Evolutionary conservation across 2,329 filamentous ascomycete genomes (phyloP).

Genomic region (Fusarium vanettenii): DNA sequence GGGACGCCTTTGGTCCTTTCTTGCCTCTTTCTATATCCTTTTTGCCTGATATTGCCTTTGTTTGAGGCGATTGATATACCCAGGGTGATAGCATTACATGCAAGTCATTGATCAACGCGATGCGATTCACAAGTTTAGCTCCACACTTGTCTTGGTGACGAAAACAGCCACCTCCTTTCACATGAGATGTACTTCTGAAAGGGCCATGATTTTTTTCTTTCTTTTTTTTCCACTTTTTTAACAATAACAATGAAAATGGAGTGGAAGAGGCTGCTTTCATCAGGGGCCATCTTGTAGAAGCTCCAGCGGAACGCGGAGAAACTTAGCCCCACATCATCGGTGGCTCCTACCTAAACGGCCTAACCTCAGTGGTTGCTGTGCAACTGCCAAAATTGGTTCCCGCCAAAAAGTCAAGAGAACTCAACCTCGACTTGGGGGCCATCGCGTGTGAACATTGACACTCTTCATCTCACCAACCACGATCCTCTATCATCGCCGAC

Average conservation of each 20-base stretch:
- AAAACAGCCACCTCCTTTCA: background rate
- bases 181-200: background rate
- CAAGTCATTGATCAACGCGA: background rate
- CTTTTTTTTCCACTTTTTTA: too few species aligned
- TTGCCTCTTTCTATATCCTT: background rate
- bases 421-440: constrained; percentile 16
- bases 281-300: background rate
- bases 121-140: background rate
- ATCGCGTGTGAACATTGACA: constrained; percentile 24
- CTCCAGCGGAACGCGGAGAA: constrained; percentile 28
- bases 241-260: background rate
- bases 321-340: constrained; percentile 16
- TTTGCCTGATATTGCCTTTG: background rate
- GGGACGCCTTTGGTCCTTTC: too few species aligned
- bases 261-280: background rate
- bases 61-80: background rate
- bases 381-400: constrained; percentile 36
- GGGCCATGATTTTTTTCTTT: background rate
- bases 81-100: background rate
- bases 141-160: background rate
- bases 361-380: constrained; percentile 36
- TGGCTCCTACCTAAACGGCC: background rate
- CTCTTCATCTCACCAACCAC: constrained; percentile 3
- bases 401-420: constrained; percentile 37
- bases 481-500: background rate